Percentiles rank a stretch among this genome's conserved stretches.
phyloP scores from a whole-genome alignment of 768 basidiomycete genomes.

The Tulasnella calospora region DNA sequence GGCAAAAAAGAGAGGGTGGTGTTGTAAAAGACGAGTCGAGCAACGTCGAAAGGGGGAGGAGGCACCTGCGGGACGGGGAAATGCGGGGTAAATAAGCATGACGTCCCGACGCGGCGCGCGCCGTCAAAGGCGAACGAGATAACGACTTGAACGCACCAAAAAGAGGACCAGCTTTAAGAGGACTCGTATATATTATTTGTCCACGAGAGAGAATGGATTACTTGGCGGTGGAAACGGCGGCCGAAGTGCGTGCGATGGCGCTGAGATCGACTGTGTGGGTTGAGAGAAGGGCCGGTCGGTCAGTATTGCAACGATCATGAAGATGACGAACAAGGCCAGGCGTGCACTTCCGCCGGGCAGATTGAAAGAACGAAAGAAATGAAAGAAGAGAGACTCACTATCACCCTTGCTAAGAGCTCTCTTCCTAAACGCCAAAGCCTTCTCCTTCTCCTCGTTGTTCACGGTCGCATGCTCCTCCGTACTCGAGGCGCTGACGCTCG shows the following conservation, averaged over 20 bases:
- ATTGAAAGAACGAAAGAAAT: not conserved
- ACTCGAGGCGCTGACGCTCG: constrained; percentile 11
- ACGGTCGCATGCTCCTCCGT: not conserved
- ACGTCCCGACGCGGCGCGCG: not conserved
- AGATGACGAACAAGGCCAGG: not conserved
- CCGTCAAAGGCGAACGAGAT: not conserved
- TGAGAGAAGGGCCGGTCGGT: constrained; percentile 2
- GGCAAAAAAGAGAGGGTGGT: not conserved
- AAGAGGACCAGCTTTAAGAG: not conserved
- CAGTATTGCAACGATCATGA: constrained; percentile 11
- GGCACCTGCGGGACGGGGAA: not conserved
- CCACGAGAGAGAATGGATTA: not conserved
- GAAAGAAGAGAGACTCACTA: constrained; percentile 1
- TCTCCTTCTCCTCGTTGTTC: constrained; percentile 10
- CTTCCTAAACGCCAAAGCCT: constrained; percentile 17
- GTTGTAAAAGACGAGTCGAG: not conserved
- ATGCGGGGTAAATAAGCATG: constrained; percentile 8
- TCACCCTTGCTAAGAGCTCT: constrained; percentile 9
- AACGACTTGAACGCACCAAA: not conserved
- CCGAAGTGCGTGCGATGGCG: constrained; percentile 27
- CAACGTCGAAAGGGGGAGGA: not conserved
- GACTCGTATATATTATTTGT: not conserved
- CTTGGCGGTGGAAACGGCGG: constrained; percentile 10
- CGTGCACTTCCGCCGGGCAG: not conserved
- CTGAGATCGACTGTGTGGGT: constrained; percentile 26